Evolutionary conservation across 2,329 filamentous ascomycete species (phyloP).

Genomic region (Daldinia sp.): DNA sequence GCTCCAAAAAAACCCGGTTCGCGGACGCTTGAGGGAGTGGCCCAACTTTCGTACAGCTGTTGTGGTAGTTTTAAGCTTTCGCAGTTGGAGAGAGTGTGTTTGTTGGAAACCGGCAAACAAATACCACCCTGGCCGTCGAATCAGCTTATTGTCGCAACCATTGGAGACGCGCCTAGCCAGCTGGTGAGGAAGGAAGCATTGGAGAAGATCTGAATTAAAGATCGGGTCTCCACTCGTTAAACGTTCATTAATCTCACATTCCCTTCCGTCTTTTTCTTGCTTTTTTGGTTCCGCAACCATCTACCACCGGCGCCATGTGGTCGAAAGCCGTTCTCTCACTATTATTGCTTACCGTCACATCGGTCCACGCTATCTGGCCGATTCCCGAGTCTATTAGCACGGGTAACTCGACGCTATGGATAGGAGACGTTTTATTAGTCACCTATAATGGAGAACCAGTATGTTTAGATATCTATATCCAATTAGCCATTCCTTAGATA

Average conservation of each 20-base stretch:
- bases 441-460: slow-evolving; percentile 71
- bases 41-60: neutral
- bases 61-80: slow-evolving; percentile 10
- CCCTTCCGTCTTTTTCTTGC: slow-evolving; percentile 14
- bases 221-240: slow-evolving; percentile 16
- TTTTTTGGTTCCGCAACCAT: slow-evolving; percentile 23
- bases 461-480: slow-evolving; percentile 52
- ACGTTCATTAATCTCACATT: slow-evolving; percentile 29
- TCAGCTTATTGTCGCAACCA: slow-evolving; percentile 27
- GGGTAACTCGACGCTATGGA: slow-evolving; percentile 66
- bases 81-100: slow-evolving; percentile 13
- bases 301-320: slow-evolving; percentile 42
- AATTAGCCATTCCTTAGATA: slow-evolving; percentile 5
- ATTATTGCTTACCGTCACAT: slow-evolving; percentile 56
- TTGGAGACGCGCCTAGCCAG: slow-evolving; percentile 23
- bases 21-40: slow-evolving; percentile 23
- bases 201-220: slow-evolving; percentile 27
- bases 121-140: slow-evolving; percentile 25
- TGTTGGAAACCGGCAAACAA: slow-evolving; percentile 25
- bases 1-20: slow-evolving; percentile 11
- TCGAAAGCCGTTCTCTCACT: slow-evolving; percentile 53
- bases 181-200: neutral
- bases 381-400: slow-evolving; percentile 63
- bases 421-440: slow-evolving; percentile 63
- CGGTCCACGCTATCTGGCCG: slow-evolving; percentile 69